Evolutionary conservation across 2,329 filamentous ascomycete genomes (phyloP).

Genomic region (Colletotrichum sp.): DNA sequence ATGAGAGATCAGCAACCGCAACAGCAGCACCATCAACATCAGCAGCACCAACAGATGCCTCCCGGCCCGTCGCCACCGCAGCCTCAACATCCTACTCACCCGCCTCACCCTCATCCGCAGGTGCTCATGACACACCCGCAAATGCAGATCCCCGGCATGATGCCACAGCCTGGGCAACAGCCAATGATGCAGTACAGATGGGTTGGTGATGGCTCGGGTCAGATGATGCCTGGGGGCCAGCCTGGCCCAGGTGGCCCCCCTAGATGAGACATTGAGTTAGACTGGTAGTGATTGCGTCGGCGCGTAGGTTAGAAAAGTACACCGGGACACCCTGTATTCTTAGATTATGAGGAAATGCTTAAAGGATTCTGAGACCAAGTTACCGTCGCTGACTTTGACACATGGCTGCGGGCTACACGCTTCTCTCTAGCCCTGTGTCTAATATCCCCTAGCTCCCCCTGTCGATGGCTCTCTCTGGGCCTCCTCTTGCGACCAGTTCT

Average conservation of each 20-base stretch:
- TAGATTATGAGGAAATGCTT: background rate
- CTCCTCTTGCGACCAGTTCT: too few relatives aligned
- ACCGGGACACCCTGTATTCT: background rate
- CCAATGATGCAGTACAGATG: slow-evolving; percentile 40
- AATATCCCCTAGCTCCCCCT: too few relatives aligned
- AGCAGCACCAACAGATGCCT: slow-evolving; percentile 28
- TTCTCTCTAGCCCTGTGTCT: too few relatives aligned
- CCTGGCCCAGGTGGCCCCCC: background rate
- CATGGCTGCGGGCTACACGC: too few relatives aligned
- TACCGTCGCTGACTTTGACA: too few relatives aligned
- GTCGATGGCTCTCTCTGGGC: too few relatives aligned
- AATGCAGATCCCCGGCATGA: slow-evolving; percentile 1
- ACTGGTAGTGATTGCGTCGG: background rate
- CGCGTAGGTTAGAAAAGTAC: background rate
- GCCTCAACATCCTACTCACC: slow-evolving; percentile 1
- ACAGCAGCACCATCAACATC: slow-evolving; percentile 25
- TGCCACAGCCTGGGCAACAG: slow-evolving; percentile 19
- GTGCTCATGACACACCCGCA: background rate
- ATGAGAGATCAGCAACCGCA: slow-evolving; percentile 33
- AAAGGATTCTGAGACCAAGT: background rate
- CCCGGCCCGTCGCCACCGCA: slow-evolving; percentile 1
- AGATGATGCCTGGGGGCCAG: slow-evolving; percentile 42
- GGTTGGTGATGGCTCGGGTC: slow-evolving; percentile 49
- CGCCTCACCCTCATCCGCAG: slow-evolving; percentile 6
- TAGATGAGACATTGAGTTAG: background rate